Evolutionary conservation across 2,329 filamentous ascomycete species (phyloP).

Genomic region (Torrubiella hemipterigena): DNA sequence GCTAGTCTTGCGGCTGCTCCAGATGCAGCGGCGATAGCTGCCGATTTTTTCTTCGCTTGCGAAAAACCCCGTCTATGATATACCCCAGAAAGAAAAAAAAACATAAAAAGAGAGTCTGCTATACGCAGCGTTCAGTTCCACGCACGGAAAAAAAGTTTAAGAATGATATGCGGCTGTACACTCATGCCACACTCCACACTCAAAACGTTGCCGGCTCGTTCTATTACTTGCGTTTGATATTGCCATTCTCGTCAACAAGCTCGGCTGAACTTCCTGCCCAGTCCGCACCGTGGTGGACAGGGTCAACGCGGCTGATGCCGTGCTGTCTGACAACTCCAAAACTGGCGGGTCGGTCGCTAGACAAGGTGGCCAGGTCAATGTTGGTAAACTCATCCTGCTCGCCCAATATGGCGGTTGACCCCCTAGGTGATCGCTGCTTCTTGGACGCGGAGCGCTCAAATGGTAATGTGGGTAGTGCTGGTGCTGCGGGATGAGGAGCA

Average conservation of each 20-base stretch:
- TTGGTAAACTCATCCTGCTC: conserved; percentile 33
- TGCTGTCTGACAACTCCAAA: conserved; percentile 47
- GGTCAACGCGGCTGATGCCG: conserved; percentile 42
- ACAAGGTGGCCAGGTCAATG: conserved; percentile 22
- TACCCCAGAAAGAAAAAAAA: too few relatives aligned
- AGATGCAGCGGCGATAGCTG: too few relatives aligned
- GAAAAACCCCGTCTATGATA: too few relatives aligned
- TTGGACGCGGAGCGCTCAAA: conserved; percentile 46
- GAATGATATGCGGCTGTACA: too few relatives aligned
- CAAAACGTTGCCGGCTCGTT: background rate
- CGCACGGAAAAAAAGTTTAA: too few relatives aligned
- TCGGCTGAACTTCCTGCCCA: conserved; percentile 44
- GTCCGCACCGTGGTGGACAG: conserved; percentile 28
- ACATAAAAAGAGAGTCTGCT: too few relatives aligned
- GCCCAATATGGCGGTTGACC: conserved; percentile 37
- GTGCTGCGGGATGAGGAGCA: conserved; percentile 7
- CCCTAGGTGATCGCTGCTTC: conserved; percentile 35
- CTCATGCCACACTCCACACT: too few relatives aligned
- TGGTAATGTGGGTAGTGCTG: conserved; percentile 31
- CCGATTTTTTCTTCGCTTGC: too few relatives aligned
- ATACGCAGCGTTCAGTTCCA: too few relatives aligned
- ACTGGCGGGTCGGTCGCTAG: conserved; percentile 38
- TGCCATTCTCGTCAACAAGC: conserved; percentile 32
- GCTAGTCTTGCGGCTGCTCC: too few relatives aligned
- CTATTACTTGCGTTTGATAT: conserved; percentile 2